These are phyloP conservation scores for Phialemonium atrogriseum DNA, from an alignment of 2,329 filamentous ascomycete species.

Conservation along the genomic window DNA sequence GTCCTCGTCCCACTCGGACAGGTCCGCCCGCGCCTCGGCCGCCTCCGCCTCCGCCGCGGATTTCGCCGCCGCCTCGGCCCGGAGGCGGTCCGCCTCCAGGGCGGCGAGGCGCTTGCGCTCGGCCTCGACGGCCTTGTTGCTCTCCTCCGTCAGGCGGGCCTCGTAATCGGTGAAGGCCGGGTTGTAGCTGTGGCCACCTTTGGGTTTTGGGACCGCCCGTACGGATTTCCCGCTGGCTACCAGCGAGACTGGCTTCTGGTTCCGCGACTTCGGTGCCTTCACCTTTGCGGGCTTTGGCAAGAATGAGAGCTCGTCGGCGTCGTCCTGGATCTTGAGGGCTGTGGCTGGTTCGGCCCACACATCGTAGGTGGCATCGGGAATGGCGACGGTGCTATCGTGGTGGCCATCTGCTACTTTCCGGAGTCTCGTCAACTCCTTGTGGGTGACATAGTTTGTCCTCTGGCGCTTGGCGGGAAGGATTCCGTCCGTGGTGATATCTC, in stretches of 20 bases:
- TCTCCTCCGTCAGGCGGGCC: slow-evolving; percentile 63
- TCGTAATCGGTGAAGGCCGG: slow-evolving; percentile 83
- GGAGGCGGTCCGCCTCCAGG: slow-evolving; percentile 58
- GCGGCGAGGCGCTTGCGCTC: slow-evolving; percentile 67
- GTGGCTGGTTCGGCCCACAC: slow-evolving; percentile 54
- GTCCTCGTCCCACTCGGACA: slow-evolving; percentile 74
- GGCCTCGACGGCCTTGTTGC: slow-evolving; percentile 67
- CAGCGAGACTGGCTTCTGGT: slow-evolving; percentile 70
- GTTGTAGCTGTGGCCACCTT: slow-evolving; percentile 86
- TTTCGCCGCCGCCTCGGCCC: slow-evolving; percentile 56
- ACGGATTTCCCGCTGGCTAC: slow-evolving; percentile 73
- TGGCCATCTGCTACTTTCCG: slow-evolving; percentile 71
- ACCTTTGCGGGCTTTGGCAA: slow-evolving; percentile 56
- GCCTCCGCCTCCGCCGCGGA: slow-evolving; percentile 71
- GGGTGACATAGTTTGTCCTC: slow-evolving; percentile 70
- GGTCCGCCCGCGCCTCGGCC: slow-evolving; percentile 55
- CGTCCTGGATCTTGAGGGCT: slow-evolving; percentile 23
- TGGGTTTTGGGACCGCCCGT: slow-evolving; percentile 70
- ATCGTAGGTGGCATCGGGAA: slow-evolving; percentile 64
- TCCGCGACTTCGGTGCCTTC: slow-evolving; percentile 67
- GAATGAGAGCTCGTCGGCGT: slow-evolving; percentile 52
- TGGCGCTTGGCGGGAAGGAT: slow-evolving; percentile 66
- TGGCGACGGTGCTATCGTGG: slow-evolving; percentile 43
- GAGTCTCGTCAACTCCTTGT: slow-evolving; percentile 74
- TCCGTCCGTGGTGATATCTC: slow-evolving; percentile 63